Evolutionary conservation across 2,329 filamentous ascomycete species (phyloP).

Genomic region (Camillea tinctor): DNA sequence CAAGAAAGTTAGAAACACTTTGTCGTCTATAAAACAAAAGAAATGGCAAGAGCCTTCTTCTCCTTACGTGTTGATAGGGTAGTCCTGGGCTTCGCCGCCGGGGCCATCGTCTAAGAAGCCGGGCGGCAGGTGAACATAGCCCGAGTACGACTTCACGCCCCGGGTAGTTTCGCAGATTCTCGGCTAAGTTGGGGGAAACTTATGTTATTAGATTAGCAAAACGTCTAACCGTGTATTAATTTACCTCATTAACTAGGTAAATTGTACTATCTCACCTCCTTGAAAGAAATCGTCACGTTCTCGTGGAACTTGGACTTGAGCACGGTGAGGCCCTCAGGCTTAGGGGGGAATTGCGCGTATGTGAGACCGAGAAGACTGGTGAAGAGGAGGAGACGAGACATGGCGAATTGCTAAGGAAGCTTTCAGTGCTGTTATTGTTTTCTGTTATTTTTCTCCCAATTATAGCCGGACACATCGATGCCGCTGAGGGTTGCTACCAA

Average conservation of each 20-base stretch:
- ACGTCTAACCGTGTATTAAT: no score
- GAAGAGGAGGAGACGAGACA: not conserved
- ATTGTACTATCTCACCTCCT: slow-evolving; percentile 4
- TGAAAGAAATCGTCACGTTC: slow-evolving; percentile 15
- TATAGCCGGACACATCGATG: no score
- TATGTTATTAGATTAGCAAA: slow-evolving; percentile 1
- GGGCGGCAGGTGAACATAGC: slow-evolving; percentile 18
- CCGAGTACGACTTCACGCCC: slow-evolving; percentile 20
- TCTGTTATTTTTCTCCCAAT: no score
- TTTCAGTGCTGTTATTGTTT: no score
- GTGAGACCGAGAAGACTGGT: slow-evolving; percentile 1
- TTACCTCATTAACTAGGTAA: not conserved
- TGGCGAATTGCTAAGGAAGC: no score
- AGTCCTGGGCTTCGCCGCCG: slow-evolving; percentile 13
- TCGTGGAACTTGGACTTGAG: slow-evolving; percentile 14
- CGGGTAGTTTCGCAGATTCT: slow-evolving; percentile 15
- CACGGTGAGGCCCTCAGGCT: slow-evolving; percentile 9
- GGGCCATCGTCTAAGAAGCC: slow-evolving; percentile 12
- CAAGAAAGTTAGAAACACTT: no score
- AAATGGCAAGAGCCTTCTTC: no score
- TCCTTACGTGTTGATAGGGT: slow-evolving; percentile 17
- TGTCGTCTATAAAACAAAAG: no score
- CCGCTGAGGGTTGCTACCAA: no score
- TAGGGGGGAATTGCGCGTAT: slow-evolving; percentile 10
- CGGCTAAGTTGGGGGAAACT: slow-evolving; percentile 5